These are phyloP conservation scores for Fonsecaea nubica DNA, from an alignment of 2,329 filamentous ascomycete genomes.

Conservation along the genomic window DNA sequence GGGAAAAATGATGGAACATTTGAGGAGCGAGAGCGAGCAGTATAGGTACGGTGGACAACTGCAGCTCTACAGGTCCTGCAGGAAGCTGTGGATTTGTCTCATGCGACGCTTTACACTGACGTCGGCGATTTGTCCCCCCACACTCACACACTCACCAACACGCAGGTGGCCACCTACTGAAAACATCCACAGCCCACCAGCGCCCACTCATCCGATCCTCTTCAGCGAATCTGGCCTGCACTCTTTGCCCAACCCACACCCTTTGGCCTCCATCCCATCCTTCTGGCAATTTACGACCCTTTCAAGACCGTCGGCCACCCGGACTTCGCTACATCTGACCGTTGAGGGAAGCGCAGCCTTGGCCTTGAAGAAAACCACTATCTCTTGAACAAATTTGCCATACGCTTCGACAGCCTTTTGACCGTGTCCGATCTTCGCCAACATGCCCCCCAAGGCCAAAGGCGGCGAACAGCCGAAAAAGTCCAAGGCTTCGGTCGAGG, in stretches of 20 bases:
- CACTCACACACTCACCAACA: background rate
- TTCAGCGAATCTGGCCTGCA: background rate
- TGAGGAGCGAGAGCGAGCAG: background rate
- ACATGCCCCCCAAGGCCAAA: slow-evolving; percentile 57
- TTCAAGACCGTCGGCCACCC: background rate
- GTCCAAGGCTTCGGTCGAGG: slow-evolving; percentile 69
- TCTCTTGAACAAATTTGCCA: background rate
- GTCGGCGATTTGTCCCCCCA: slow-evolving; percentile 19
- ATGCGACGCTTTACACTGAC: slow-evolving; percentile 14
- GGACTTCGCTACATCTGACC: background rate
- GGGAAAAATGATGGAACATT: background rate
- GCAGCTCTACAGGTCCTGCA: background rate
- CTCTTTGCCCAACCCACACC: background rate
- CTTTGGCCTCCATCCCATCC: background rate
- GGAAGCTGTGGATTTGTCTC: slow-evolving; percentile 3
- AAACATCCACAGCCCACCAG: slow-evolving; percentile 13
- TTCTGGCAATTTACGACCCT: background rate
- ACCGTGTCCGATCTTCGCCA: slow-evolving; percentile 7
- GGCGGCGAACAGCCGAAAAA: slow-evolving; percentile 53
- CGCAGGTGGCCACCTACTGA: slow-evolving; percentile 12
- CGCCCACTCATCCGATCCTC: slow-evolving; percentile 13
- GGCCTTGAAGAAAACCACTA: background rate
- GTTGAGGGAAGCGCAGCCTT: background rate
- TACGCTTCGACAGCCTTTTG: background rate
- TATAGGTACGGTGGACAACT: background rate